Evolutionary conservation across 2,329 filamentous ascomycete species (phyloP).

Genomic region (Cladophialophora chaetospira): DNA sequence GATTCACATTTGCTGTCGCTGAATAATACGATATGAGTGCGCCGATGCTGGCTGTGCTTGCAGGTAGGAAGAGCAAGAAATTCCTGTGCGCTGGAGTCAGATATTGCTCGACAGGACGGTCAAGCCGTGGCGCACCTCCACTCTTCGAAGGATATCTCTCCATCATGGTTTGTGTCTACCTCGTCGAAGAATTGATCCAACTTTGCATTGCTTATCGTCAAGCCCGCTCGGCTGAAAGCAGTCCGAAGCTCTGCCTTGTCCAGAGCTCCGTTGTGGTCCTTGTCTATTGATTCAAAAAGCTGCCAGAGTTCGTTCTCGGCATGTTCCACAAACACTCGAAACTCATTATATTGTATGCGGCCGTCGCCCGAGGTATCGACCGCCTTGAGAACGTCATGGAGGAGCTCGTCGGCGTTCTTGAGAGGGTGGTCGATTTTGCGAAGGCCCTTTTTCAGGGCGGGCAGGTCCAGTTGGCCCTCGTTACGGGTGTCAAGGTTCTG

Average conservation of each 20-base stretch:
- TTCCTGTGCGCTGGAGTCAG: slow-evolving; percentile 61
- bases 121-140: slow-evolving; percentile 74
- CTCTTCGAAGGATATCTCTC: slow-evolving; percentile 85
- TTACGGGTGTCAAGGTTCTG: slow-evolving; percentile 73
- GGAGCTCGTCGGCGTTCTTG: slow-evolving; percentile 87
- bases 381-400: slow-evolving; percentile 75
- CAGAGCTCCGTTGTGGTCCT: slow-evolving; percentile 79
- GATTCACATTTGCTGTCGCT: slow-evolving; percentile 81
- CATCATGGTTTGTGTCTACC: slow-evolving; percentile 87
- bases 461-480: slow-evolving; percentile 79
- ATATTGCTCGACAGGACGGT: not conserved
- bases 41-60: slow-evolving; percentile 70
- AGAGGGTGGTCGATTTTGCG: slow-evolving; percentile 88
- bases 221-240: slow-evolving; percentile 76
- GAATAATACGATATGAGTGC: slow-evolving; percentile 90
- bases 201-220: slow-evolving; percentile 75
- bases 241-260: slow-evolving; percentile 79
- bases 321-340: slow-evolving; percentile 80
- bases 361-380: slow-evolving; percentile 89
- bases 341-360: slow-evolving; percentile 91
- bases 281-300: slow-evolving; percentile 85
- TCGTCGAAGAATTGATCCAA: slow-evolving; percentile 84
- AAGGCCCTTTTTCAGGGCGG: slow-evolving; percentile 80
- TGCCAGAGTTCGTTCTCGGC: slow-evolving; percentile 80
- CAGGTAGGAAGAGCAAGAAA: slow-evolving; percentile 86